phyloP scores from a whole-genome alignment of 2,329 filamentous ascomycete genomes.

The Cercospora janseana region DNA sequence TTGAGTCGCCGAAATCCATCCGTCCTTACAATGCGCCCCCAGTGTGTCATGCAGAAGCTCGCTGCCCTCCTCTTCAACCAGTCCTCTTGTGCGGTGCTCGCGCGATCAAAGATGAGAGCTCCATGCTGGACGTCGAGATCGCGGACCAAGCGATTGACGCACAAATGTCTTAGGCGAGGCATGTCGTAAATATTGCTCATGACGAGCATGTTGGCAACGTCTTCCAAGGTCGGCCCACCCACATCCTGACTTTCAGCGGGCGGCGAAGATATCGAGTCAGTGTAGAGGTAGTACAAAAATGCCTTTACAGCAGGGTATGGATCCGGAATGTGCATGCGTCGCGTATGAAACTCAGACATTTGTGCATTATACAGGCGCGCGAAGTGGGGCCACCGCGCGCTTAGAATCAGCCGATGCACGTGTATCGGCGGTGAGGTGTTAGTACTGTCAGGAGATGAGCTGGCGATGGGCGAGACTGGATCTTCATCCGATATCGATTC shows the following conservation, averaged over 20 bases:
- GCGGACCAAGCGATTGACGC: slow-evolving; percentile 82
- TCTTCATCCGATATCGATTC: slow-evolving; percentile 63
- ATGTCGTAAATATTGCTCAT: slow-evolving; percentile 99
- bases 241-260: slow-evolving; percentile 28
- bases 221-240: slow-evolving; percentile 61
- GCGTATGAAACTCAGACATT: slow-evolving; percentile 96
- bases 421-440: slow-evolving; percentile 79
- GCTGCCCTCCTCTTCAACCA: slow-evolving; percentile 90
- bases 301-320: slow-evolving; percentile 91
- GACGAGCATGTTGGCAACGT: slow-evolving; percentile 90
- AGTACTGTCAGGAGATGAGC: slow-evolving; percentile 19
- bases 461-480: slow-evolving; percentile 19
- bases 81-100: slow-evolving; percentile 83
- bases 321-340: slow-evolving; percentile 96
- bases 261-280: slow-evolving; percentile 70
- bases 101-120: slow-evolving; percentile 93
- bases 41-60: slow-evolving; percentile 85
- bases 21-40: slow-evolving; percentile 90
- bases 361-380: slow-evolving; percentile 85
- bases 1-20: slow-evolving; percentile 80
- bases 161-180: slow-evolving; percentile 83
- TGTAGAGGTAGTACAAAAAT: slow-evolving; percentile 95
- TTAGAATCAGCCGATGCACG: slow-evolving; percentile 90
- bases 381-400: slow-evolving; percentile 96
- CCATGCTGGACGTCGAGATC: slow-evolving; percentile 94